Evolutionary conservation across 768 basidiomycete species (phyloP).

Genomic region (Paxillus rubicundulus): DNA sequence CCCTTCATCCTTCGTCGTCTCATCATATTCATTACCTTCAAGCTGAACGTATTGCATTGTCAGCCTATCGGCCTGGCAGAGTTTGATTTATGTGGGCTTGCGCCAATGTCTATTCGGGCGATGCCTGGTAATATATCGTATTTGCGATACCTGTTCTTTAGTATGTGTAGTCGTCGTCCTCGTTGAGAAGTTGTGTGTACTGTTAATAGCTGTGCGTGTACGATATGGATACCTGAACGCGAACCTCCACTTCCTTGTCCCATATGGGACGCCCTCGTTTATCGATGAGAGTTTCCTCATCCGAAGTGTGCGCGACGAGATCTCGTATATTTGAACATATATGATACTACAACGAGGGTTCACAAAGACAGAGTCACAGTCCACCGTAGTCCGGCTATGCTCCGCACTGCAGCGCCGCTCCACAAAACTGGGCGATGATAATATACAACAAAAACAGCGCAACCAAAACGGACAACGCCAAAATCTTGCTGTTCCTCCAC

Average conservation of each 20-base stretch:
- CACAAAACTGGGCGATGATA: constrained; percentile 87
- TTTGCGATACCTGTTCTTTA: constrained; percentile 21
- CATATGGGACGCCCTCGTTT: constrained; percentile 11
- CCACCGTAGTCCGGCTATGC: neutral
- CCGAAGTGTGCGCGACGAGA: neutral
- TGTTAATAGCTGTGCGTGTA: constrained; percentile 14
- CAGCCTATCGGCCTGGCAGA: neutral
- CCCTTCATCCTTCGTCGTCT: neutral
- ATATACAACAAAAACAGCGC: constrained; percentile 75
- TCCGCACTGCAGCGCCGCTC: constrained; percentile 70
- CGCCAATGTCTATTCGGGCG: neutral
- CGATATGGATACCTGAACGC: constrained; percentile 3
- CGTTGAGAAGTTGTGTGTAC: neutral
- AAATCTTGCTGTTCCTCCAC: constrained; percentile 78
- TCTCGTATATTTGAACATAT: constrained; percentile 9
- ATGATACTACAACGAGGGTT: constrained; percentile 9
- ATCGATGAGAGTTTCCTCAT: neutral
- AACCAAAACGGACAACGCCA: constrained; percentile 69
- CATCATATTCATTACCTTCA: neutral
- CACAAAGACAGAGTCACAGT: neutral
- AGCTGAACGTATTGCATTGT: constrained; percentile 12
- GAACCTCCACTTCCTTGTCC: constrained; percentile 2
- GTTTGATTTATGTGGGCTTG: constrained; percentile 12
- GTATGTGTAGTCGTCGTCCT: neutral
- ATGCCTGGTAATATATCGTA: constrained; percentile 14